Evolutionary conservation across 2,329 filamentous ascomycete genomes (phyloP).

Genomic region (Xylariaceae sp.): DNA sequence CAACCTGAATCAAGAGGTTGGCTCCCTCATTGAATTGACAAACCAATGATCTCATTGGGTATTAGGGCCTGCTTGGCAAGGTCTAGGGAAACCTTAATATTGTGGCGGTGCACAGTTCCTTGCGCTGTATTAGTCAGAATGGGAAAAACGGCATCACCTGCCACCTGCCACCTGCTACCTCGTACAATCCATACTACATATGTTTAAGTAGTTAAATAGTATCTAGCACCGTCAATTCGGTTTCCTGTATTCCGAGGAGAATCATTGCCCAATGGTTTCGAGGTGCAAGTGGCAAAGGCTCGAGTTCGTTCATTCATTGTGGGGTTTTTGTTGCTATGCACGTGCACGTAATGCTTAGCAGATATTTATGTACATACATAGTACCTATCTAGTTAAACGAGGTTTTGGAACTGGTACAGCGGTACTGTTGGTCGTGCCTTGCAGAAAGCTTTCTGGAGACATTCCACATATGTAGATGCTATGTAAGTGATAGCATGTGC

Average conservation of each 20-base stretch:
- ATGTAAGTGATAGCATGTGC: too few relatives aligned
- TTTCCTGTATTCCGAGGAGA: conserved; percentile 1
- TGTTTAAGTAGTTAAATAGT: too few relatives aligned
- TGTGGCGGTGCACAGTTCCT: conserved; percentile 20
- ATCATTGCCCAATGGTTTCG: not conserved
- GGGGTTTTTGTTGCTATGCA: not conserved
- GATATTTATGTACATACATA: not conserved
- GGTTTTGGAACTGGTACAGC: not conserved
- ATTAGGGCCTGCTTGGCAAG: conserved; percentile 2
- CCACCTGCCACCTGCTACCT: too few relatives aligned
- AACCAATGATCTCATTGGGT: conserved; percentile 10
- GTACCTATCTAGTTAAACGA: not conserved
- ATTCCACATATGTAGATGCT: not conserved
- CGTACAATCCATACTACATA: too few relatives aligned
- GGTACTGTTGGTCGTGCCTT: not conserved
- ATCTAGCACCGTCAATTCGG: not conserved
- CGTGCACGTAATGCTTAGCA: not conserved
- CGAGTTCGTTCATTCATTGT: not conserved
- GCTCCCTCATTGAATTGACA: conserved; percentile 10
- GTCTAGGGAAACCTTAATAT: conserved; percentile 6
- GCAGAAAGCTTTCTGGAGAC: conserved; percentile 8
- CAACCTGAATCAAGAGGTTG: too few relatives aligned
- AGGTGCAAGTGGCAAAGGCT: not conserved
- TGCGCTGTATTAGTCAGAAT: conserved; percentile 14
- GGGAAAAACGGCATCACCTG: conserved; percentile 11